Percentiles rank a stretch among this genome's conserved stretches.
phyloP scores from a whole-genome alignment of 2,329 filamentous ascomycete genomes.

The Cryphonectria japonica region DNA sequence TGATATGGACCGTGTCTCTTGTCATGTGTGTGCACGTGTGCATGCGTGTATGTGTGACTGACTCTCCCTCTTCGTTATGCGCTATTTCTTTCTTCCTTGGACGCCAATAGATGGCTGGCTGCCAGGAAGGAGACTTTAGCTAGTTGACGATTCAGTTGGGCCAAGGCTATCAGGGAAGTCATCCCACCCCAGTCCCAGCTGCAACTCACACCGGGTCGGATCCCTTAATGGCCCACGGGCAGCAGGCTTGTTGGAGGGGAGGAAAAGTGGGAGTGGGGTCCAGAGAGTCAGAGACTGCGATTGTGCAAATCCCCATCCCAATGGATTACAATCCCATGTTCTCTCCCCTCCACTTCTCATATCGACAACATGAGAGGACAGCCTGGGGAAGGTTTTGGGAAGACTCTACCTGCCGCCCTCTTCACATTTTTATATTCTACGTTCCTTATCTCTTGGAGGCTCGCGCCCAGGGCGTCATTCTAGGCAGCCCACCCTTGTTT shows the following conservation, averaged over 20 bases:
- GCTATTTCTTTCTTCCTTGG: background rate
- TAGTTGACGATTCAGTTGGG: background rate
- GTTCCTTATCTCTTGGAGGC: background rate
- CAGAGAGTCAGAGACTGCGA: conserved; percentile 15
- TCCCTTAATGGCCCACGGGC: background rate
- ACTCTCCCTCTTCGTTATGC: background rate
- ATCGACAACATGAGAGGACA: background rate
- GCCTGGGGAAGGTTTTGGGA: background rate
- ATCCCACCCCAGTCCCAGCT: background rate
- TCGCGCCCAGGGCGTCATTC: background rate
- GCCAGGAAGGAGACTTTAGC: background rate
- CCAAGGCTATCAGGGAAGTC: background rate
- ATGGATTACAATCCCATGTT: conserved; percentile 29
- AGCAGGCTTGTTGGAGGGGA: background rate
- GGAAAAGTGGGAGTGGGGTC: background rate
- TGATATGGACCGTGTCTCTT: background rate
- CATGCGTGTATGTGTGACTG: background rate
- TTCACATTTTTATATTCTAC: background rate
- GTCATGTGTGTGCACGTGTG: background rate
- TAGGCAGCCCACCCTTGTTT: background rate
- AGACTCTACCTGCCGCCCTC: background rate
- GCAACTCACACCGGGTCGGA: background rate
- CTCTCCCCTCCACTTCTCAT: conserved; percentile 2
- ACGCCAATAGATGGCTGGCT: background rate
- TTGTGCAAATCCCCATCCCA: conserved; percentile 29